Conservation (phyloP, 768 basidiomycete genomes). For the Suillus subalutaceus region DNA sequence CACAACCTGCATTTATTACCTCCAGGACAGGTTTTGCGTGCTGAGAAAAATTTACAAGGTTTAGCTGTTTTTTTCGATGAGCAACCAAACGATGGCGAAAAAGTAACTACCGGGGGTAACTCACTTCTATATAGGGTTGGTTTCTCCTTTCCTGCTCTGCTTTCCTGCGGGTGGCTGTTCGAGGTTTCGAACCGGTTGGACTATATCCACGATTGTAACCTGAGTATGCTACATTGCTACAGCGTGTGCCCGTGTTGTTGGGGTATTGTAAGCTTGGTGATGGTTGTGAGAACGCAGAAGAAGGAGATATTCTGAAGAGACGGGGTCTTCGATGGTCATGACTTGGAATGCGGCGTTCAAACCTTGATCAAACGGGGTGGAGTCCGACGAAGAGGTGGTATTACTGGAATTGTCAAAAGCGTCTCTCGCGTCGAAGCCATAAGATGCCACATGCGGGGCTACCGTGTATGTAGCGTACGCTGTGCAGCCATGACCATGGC, state of each 20-base stretch:
- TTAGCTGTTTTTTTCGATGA: constrained; percentile 46
- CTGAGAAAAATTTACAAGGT: constrained; percentile 57
- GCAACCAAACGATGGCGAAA: not conserved
- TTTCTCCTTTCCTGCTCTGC: constrained; percentile 25
- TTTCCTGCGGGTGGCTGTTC: constrained; percentile 4
- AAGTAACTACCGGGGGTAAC: constrained; percentile 6
- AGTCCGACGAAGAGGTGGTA: not conserved
- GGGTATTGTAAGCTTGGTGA: not conserved
- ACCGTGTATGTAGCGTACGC: not conserved
- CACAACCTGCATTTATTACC: constrained; percentile 64
- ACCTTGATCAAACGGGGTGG: not conserved
- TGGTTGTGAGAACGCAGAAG: not conserved
- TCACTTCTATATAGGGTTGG: constrained; percentile 33
- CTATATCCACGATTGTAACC: not conserved
- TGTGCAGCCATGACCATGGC: not conserved
- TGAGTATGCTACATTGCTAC: not conserved
- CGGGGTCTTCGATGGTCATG: not conserved
- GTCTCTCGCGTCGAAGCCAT: not conserved
- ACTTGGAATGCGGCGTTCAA: not conserved
- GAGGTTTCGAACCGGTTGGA: not conserved
- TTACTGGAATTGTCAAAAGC: not conserved
- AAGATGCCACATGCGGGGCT: not conserved
- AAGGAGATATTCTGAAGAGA: not conserved
- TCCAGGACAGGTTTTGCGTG: constrained; percentile 50
- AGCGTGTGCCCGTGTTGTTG: not conserved